Base-by-base conservation (phyloP, 2,329 filamentous ascomycete species). In the Volutella citrinella region DNA sequence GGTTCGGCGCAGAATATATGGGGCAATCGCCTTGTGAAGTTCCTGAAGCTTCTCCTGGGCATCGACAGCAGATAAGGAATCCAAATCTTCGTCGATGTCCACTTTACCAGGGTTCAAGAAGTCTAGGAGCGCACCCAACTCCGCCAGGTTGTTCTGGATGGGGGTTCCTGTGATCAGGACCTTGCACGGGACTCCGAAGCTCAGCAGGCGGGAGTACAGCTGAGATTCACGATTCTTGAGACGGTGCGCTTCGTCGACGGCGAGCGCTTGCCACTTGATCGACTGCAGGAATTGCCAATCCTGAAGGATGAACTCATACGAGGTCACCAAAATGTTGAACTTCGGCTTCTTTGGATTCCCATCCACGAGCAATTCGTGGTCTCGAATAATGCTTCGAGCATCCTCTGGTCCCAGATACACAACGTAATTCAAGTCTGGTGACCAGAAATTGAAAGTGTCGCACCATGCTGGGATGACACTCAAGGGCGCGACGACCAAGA, bases 391-490 rank as follows among this genome's bases (percentile, higher is more conserved):
- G 46, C 74, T 83, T 27, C 94, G 86, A 19, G 93, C 84, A 20
- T 84, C 78, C 58, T 93, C 85, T 34, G 89, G 91, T 31, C 94
- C 93, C 32, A 91, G 87, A 62, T 98, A 98, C 33, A 96, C 87
- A 38, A 98, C 87, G 61, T 96, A 97, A 62, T 98, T 97, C 43
- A 97, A 66, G 56, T 97, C 91, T 0, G 93, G 93, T 4, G 93
- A 82, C 93, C 93, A 98, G 45, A 85, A 74, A 61, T 96, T 93
- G 63, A 98, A 96, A 1, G 93, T 98, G 55, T 98, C 93, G 27
- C 88, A 93, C 93, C 93, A 98, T 4, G 93, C 89, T 7, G 93
- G 91, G 67, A 98, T 95, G 29, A 95, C 95, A 41, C 91, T 97
- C 16, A 98, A 74, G 18, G 93, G 93, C 7, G 95, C 93, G n/a